phyloP scores from a whole-genome alignment of 805 yeast species.

The Candida adriatica region DNA sequence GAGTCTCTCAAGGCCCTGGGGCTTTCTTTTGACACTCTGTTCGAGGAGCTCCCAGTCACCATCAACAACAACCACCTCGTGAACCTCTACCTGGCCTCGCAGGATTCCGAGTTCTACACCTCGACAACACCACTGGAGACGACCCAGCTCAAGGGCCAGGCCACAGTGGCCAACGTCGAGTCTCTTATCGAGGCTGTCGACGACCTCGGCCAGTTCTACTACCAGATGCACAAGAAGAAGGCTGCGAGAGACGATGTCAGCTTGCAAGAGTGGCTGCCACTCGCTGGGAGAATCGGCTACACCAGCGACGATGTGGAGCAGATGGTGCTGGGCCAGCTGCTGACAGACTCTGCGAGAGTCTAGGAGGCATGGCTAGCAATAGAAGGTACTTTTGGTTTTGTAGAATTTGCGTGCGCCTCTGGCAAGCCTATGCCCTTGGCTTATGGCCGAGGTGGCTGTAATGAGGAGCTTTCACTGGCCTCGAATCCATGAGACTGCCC shows the following conservation, averaged over 20 bases:
- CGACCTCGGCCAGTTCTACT: slow-evolving; percentile 20
- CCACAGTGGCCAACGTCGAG: slow-evolving; percentile 16
- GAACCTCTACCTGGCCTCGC: slow-evolving; percentile 42
- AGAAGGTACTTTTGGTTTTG: too few relatives aligned
- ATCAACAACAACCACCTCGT: slow-evolving; percentile 66
- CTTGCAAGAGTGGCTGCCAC: slow-evolving; percentile 24
- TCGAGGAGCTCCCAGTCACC: slow-evolving; percentile 63
- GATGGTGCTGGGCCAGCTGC: slow-evolving; percentile 17
- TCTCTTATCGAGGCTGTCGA: slow-evolving; percentile 21
- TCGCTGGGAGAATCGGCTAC: slow-evolving; percentile 24
- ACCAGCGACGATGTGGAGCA: slow-evolving; percentile 23
- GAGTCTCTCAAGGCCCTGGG: slow-evolving; percentile 54
- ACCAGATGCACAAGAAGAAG: slow-evolving; percentile 22
- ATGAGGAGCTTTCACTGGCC: too few relatives aligned
- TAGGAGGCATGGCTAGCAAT: too few relatives aligned
- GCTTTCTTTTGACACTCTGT: slow-evolving; percentile 56
- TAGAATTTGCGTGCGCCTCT: too few relatives aligned
- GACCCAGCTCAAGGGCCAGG: slow-evolving; percentile 13
- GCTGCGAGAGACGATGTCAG: slow-evolving; percentile 6
- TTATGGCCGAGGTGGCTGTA: too few relatives aligned
- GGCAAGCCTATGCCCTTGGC: too few relatives aligned
- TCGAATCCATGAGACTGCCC: too few relatives aligned
- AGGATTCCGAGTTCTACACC: slow-evolving; percentile 16
- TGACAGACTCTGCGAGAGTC: slow-evolving; percentile 17
- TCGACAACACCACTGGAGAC: slow-evolving; percentile 16